Evolutionary conservation across 306 rosid species (phyloP).

Genomic region (Lotus japonicus): DNA sequence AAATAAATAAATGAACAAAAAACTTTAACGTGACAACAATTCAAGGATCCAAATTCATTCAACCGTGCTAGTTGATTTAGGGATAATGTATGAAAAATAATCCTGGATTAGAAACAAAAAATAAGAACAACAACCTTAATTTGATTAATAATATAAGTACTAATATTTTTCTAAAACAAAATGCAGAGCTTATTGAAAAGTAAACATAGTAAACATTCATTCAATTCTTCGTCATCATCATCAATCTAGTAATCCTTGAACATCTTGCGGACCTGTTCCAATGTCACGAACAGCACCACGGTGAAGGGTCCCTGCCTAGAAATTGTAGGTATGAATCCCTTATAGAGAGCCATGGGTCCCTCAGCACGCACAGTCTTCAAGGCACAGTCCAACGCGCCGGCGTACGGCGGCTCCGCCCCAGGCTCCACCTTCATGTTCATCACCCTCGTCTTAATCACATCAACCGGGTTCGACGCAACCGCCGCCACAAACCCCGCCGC

Average conservation of each 20-base stretch:
- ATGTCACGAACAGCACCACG: conserved; percentile 64
- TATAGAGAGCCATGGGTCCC: conserved; percentile 67
- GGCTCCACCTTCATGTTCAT: conserved; percentile 83
- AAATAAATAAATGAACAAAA: too few species aligned
- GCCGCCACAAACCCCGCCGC: conserved; percentile 79
- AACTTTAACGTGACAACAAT: too few species aligned
- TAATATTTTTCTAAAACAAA: neutral
- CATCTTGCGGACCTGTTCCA: conserved; percentile 73
- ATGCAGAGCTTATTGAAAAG: neutral
- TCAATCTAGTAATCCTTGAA: conserved; percentile 50
- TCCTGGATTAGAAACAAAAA: too few species aligned
- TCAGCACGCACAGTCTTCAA: conserved; percentile 64
- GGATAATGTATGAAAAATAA: too few species aligned
- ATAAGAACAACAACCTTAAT: too few species aligned
- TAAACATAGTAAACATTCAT: too few species aligned
- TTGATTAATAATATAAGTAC: too few species aligned
- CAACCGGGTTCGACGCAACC: conserved; percentile 68
- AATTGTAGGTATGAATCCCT: conserved; percentile 70
- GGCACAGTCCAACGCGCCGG: conserved; percentile 66
- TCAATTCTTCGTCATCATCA: conserved; percentile 21
- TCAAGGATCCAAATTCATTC: too few species aligned
- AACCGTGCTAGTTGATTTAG: too few species aligned
- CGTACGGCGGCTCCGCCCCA: conserved; percentile 50
- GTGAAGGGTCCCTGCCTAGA: conserved; percentile 84
- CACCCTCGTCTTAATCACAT: conserved; percentile 69